Evolutionary conservation across 2,329 filamentous ascomycete species (phyloP).

Genomic region (Colletotrichum chlorophyti): DNA sequence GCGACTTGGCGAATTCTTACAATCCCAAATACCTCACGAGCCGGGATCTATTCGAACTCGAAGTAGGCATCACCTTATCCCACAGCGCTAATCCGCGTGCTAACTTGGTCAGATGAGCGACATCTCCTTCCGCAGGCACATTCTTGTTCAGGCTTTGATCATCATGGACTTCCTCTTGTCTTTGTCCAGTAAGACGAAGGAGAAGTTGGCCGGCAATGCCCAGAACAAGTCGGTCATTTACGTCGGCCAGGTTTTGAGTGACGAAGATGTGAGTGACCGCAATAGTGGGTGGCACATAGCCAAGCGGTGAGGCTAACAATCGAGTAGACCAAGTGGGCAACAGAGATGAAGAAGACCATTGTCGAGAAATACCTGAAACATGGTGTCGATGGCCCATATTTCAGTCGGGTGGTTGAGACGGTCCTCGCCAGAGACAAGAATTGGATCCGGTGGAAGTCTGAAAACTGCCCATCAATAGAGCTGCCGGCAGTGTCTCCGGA

Average conservation of each 20-base stretch:
- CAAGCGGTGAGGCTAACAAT: slow-evolving; percentile 3
- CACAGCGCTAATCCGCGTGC: slow-evolving; percentile 11
- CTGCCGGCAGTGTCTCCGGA: slow-evolving; percentile 72
- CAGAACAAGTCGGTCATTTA: slow-evolving; percentile 91
- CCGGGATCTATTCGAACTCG: slow-evolving; percentile 91
- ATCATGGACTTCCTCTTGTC: slow-evolving; percentile 95
- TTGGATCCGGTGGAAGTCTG: slow-evolving; percentile 98
- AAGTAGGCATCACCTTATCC: slow-evolving; percentile 68
- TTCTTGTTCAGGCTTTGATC: slow-evolving; percentile 94
- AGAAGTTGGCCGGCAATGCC: slow-evolving; percentile 71
- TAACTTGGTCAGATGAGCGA: slow-evolving; percentile 75
- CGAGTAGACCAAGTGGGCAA: slow-evolving; percentile 79
- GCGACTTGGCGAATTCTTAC: slow-evolving; percentile 74
- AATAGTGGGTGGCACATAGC: not conserved
- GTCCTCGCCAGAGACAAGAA: slow-evolving; percentile 96
- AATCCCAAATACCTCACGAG: slow-evolving; percentile 99
- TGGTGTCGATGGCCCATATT: slow-evolving; percentile 86
- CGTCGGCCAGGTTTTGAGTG: slow-evolving; percentile 73
- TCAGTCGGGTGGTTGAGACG: slow-evolving; percentile 95
- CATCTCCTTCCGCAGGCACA: slow-evolving; percentile 90
- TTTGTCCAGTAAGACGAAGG: slow-evolving; percentile 81
- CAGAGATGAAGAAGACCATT: slow-evolving; percentile 78
- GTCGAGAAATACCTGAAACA: slow-evolving; percentile 81
- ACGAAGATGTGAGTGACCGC: slow-evolving; percentile 75
- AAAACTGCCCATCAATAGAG: slow-evolving; percentile 89